A percentile compares a stretch with the other conserved stretches of the same genome.
Evolutionary conservation across 768 basidiomycete genomes (phyloP).

Genomic region (Pleurotus tuber-regium): DNA sequence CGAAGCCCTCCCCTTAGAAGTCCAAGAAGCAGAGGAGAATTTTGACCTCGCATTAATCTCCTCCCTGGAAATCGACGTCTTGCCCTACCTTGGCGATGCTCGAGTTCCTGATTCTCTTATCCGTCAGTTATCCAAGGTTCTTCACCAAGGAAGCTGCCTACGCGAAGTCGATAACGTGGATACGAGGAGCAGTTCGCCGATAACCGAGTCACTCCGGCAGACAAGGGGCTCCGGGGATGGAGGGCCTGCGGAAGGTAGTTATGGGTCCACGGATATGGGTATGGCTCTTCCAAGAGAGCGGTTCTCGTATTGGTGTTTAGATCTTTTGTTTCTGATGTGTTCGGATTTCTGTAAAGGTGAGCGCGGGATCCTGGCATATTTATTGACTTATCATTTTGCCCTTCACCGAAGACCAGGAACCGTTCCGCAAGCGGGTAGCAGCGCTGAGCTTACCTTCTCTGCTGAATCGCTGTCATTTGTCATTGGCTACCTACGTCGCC

Average conservation of each 20-base stretch:
- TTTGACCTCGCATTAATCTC: slow-evolving; percentile 82
- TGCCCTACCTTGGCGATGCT: slow-evolving; percentile 68
- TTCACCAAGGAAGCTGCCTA: slow-evolving; percentile 71
- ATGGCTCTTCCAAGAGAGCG: slow-evolving; percentile 68
- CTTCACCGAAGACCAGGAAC: slow-evolving; percentile 53
- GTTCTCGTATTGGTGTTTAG: slow-evolving; percentile 93
- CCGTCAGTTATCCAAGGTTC: slow-evolving; percentile 61
- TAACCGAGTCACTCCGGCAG: not conserved
- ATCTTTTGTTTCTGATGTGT: slow-evolving; percentile 80
- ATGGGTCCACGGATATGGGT: slow-evolving; percentile 62
- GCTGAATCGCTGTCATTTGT: slow-evolving; percentile 69
- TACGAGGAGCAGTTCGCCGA: slow-evolving; percentile 1
- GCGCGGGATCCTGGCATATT: no score
- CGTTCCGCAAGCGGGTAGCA: slow-evolving; percentile 64
- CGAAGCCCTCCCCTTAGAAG: slow-evolving; percentile 55
- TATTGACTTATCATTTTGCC: no score
- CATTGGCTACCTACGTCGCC: slow-evolving; percentile 73
- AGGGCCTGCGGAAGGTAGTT: slow-evolving; percentile 31
- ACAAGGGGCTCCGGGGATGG: slow-evolving; percentile 30
- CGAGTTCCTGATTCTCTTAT: slow-evolving; percentile 74
- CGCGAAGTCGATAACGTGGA: slow-evolving; percentile 33
- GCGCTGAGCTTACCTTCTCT: slow-evolving; percentile 69
- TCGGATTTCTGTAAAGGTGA: slow-evolving; percentile 62
- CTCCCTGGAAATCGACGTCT: slow-evolving; percentile 75
- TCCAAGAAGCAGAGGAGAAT: slow-evolving; percentile 77